Evolutionary conservation across 1,284 basidiomycete species (phyloP), one percentile per base, ranked within the genome.

Genomic region (Trichosporon ovoides): DNA sequence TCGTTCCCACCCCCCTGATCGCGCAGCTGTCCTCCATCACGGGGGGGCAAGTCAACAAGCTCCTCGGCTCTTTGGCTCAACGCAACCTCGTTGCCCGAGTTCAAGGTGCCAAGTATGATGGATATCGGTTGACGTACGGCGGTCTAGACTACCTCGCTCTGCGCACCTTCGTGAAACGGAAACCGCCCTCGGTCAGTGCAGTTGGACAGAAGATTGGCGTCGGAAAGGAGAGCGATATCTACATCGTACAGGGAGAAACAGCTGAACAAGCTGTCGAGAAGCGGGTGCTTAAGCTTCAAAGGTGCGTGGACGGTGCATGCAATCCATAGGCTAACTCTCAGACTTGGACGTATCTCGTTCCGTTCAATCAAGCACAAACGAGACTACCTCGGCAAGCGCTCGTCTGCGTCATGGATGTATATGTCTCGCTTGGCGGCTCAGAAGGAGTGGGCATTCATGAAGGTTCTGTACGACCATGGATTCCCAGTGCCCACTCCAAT

Each of bases 401-500:
- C 92, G 78, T 91, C 88, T 35, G 94, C 94, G 0, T 95, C 91
- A 31, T 99, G 95, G 95, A 97, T 98, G 94, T 98, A 97, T 79
- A 93, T 99, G 91, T 95, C 91, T 55, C 85, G 95, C 28, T 79
- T 99, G 49, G 88, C 93, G 11, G 95, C 95, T 6, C 87, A 95
- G 78, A 98, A 98, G 75, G 95, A 99, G 75, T 98, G 87, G 82
- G 91, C 91, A 0, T 99, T 98, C 75, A 96, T 99, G 92, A 96
- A 96, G 83, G 87, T 97, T 34, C 81, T 99, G n/a, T 83, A 97
- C 74, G 87, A 95, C 67, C 87, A 98, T 70, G 85, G 83, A 9
- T 98, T 98, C 71, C 95, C 96, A 0, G 91, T 99, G 0, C 95
- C 95, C 3, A 82, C 82, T 56, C 95, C 96, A 0, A 85, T 98